Percentiles rank a stretch among this genome's conserved stretches.
phyloP scores from a whole-genome alignment of 108 stramenopile genomes.

The Discostella pseudostelligera region DNA sequence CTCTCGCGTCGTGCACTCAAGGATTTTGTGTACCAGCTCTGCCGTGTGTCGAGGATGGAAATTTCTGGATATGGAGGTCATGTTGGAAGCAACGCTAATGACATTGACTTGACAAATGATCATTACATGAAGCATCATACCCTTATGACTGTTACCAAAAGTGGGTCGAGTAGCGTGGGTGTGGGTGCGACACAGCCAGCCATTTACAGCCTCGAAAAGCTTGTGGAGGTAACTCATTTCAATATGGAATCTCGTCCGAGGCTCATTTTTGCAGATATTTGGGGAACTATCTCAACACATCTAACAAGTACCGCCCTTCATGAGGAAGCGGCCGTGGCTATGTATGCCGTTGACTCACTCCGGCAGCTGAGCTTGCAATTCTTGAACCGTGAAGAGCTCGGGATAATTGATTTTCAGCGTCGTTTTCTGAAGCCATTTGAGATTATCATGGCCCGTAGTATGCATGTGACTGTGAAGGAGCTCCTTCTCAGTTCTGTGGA shows the following conservation, averaged over 20 bases:
- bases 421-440: conserved; percentile 95
- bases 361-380: conserved; percentile 97
- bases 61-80: conserved; percentile 81
- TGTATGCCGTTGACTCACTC: conserved; percentile 98
- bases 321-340: conserved; percentile 89
- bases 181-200: conserved; percentile 75
- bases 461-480: conserved; percentile 80
- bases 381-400: conserved; percentile 90
- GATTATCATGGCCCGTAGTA: conserved; percentile 75
- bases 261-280: conserved; percentile 92
- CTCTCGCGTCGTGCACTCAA: conserved; percentile 76
- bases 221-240: conserved; percentile 97
- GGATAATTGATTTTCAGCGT: conserved; percentile 94
- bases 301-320: conserved; percentile 92
- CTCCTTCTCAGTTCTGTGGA: conserved; percentile 92
- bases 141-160: conserved; percentile 36
- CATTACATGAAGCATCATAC: conserved; percentile 73
- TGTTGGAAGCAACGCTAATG: conserved; percentile 69
- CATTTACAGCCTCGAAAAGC: conserved; percentile 94
- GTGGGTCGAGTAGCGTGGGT: conserved; percentile 18
- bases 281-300: conserved; percentile 89
- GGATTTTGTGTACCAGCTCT: conserved; percentile 90
- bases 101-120: conserved; percentile 70
- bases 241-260: conserved; percentile 95
- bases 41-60: conserved; percentile 90